Evolutionary conservation across 768 basidiomycete species (phyloP).

Genomic region (Scleroderma bovista): DNA sequence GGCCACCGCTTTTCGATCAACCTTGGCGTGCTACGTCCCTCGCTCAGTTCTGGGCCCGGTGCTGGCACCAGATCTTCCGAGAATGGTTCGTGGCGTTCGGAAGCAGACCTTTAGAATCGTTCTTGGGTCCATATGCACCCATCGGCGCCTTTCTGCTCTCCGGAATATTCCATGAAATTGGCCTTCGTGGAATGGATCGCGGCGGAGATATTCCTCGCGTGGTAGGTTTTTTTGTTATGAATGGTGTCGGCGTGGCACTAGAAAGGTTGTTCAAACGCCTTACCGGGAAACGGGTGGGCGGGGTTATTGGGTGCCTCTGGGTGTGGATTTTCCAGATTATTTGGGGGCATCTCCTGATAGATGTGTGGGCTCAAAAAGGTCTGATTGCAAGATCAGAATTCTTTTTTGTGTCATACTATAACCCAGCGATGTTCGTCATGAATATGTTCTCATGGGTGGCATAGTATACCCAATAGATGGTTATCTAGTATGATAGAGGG

Average conservation of each 20-base stretch:
- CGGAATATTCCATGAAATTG: conserved; percentile 53
- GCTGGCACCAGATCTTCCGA: conserved; percentile 71
- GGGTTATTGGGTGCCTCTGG: conserved; percentile 50
- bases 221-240: conserved; percentile 52
- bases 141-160: conserved; percentile 58
- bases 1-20: conserved; percentile 58
- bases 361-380: conserved; percentile 32
- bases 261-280: conserved; percentile 42
- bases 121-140: conserved; percentile 43
- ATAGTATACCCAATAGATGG: no score
- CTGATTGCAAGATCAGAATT: no score
- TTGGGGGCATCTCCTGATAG: conserved; percentile 45
- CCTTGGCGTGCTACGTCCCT: conserved; percentile 58
- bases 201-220: conserved; percentile 41
- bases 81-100: conserved; percentile 52
- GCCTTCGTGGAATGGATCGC: conserved; percentile 52
- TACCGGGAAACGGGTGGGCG: conserved; percentile 45
- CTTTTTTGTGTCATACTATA: no score
- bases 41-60: conserved; percentile 52
- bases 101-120: conserved; percentile 35
- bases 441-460: no score
- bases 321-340: conserved; percentile 38
- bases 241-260: conserved; percentile 45
- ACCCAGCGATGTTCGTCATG: no score
- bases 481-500: no score